Evolutionary conservation across 1,139 yeast genomes (phyloP), one percentile per base, ranked within the genome.

Genomic region (Debaryomyces robertsiae): DNA sequence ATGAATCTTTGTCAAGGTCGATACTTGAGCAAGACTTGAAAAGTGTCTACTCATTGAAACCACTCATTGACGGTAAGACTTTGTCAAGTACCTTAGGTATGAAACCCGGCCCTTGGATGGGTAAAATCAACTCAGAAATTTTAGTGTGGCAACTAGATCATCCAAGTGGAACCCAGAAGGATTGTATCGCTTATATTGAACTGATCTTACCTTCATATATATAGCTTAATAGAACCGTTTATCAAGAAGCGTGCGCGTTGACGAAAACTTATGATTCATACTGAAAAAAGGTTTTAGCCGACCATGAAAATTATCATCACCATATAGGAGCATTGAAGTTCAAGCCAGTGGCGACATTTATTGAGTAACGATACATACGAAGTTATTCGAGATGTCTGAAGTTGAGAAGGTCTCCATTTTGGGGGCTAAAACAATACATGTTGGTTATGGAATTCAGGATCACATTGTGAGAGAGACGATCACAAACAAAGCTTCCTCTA

Each of bases 61-160:
- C 84, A 2, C 50, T 83, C 18, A 58, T 84, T 11, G 86, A 86
- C 56, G 97, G 97, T 15, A 87, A 82, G 49, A 75, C 78, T 24
- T 60, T 89, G 36, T 66, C 76, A 38, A 65, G 70, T 36, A 63
- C 69, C 11, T 63, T 84, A 16, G 63, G 71, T 11, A 69, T 67
- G 42, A 84, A 83, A 55, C 89, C 93, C 0, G 98, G 98, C 0
- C 90, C 91, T 3, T 89, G 96, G 96, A 71, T 89, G 73, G 71
- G 79, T 6, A 62, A 63, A 22, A 64, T 82, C 9, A 75, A 79
- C 43, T 79, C 77, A 10, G 63, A 72, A 32, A 73, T 87, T 6
- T 59, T 88, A 32, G 62, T 70, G 10, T 84, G 91, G 87, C 96
- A 90, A 61, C 67, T 89, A 44, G 90, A 84, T 47, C 61, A 87